Base-by-base conservation (phyloP, 2,329 filamentous ascomycete species). In the Penicillium sp. region DNA sequence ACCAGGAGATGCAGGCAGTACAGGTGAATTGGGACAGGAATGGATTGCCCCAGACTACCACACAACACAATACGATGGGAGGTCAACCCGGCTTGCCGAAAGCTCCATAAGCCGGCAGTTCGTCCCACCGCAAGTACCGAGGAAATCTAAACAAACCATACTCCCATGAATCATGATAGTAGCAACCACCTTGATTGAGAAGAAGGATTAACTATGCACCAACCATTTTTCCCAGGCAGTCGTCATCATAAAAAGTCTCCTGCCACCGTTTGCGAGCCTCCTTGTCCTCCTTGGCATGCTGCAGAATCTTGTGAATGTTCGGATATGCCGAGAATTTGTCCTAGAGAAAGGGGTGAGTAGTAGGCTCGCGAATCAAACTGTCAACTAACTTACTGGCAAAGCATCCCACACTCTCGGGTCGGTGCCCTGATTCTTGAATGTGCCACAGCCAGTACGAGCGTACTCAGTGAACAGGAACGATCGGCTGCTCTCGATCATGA, bases 401-500 rank as follows among this genome's bases (percentile, higher is more conserved):
- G 56, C 59, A 53, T 68, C 66, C 67, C 67, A 69, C 23, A 60
- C 62, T 29, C 55, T 64, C 1, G 67, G 65, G 34, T 68, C 64
- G 7, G 66, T 68, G 2, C 67, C 67, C 28, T 65, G 64, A 18
- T 56, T 44, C 36, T 68, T 66, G 46, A 69, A 67, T 2, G 59
- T 63, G 2, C 67, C 66, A 39, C 67, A 69, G 28, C 61, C 59
- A 37, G 40, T 47, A 9, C 64, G 62, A 1, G 61, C 67, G 48
- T 69, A 68, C 24, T 67, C 65, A 1, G 67, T 67, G 47, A 69
- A 68, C 19, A 69, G 52, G 37, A 68, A 67, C 8, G 61, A 57
- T 16, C 66, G 63, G 40, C 65, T 67, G 33, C 65, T 67, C 49
- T 69, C 67, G 3, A 68, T 48, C 67, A 69, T 69, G 46, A 69